These are phyloP conservation scores for Salix dunnii DNA, from an alignment of 345 rosid genomes.

Conservation along the genomic window DNA sequence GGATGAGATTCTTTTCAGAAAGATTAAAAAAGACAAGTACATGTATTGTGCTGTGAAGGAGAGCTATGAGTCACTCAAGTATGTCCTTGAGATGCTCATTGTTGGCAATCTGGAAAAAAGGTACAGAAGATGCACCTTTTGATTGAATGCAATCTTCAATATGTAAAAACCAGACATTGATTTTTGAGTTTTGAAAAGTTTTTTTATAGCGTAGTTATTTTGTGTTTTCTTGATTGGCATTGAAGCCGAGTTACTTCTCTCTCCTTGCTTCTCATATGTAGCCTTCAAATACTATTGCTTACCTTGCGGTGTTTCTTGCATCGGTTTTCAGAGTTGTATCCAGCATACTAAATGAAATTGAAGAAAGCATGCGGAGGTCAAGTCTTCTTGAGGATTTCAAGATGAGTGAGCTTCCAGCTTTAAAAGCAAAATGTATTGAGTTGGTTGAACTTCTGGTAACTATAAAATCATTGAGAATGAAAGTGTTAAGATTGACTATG, in stretches of 20 bases:
- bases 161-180: not conserved
- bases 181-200: constrained; percentile 5
- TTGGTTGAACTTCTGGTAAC: constrained; percentile 83
- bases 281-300: constrained; percentile 7
- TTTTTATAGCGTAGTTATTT: not conserved
- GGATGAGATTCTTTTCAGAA: constrained; percentile 60
- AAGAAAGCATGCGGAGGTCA: constrained; percentile 61
- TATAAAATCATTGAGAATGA: constrained; percentile 10
- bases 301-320: constrained; percentile 13
- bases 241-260: constrained; percentile 6
- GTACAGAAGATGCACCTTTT: constrained; percentile 30
- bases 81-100: constrained; percentile 77
- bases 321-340: constrained; percentile 51
- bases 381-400: constrained; percentile 69
- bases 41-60: constrained; percentile 83
- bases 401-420: constrained; percentile 61
- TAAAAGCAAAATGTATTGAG: constrained; percentile 60
- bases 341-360: constrained; percentile 59
- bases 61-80: constrained; percentile 79
- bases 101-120: constrained; percentile 76
- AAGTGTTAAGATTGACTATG: constrained; percentile 2
- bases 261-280: constrained; percentile 9
- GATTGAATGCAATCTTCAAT: not conserved
- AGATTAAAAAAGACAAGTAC: constrained; percentile 74
- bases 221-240: not conserved